These are phyloP conservation scores for Cinnamomum chago DNA, from an alignment of 164 flowering plant genomes.

Conservation along the genomic window DNA sequence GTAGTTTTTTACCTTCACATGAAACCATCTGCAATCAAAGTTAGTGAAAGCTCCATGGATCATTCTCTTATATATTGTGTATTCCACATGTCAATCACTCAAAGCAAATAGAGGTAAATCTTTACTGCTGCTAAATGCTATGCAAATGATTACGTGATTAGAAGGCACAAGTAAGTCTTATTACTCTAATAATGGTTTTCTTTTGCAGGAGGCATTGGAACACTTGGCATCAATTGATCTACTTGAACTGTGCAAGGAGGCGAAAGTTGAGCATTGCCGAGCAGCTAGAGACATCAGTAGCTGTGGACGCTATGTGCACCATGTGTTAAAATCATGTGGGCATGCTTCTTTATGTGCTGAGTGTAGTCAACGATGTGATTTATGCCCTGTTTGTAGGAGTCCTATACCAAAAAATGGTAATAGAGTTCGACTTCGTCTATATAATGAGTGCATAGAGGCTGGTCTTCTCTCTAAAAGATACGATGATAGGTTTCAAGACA, in stretches of 20 bases:
- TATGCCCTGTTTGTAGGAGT: constrained; percentile 85
- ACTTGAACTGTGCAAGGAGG: constrained; percentile 81
- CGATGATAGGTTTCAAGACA: constrained; percentile 64
- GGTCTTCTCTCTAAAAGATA: constrained; percentile 69
- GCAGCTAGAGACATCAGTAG: constrained; percentile 91
- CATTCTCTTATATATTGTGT: neutral
- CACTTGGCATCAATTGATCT: constrained; percentile 82
- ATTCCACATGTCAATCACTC: too few species aligned
- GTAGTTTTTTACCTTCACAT: too few species aligned
- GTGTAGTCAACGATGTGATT: constrained; percentile 84
- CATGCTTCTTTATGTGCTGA: constrained; percentile 92
- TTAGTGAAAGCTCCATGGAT: neutral
- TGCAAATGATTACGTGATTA: neutral
- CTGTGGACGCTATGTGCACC: constrained; percentile 77
- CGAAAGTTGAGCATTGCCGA: constrained; percentile 85
- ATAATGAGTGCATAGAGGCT: constrained; percentile 77
- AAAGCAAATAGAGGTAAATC: neutral
- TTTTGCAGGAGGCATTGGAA: constrained; percentile 66
- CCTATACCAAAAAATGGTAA: constrained; percentile 51
- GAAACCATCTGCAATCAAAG: neutral
- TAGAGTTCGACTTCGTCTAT: constrained; percentile 59
- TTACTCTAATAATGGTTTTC: constrained; percentile 5
- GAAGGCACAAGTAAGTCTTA: too few species aligned
- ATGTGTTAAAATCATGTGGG: constrained; percentile 69
- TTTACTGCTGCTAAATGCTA: neutral